Conservation (phyloP, 768 basidiomycete genomes). For the Tephrocybe sp. region DNA sequence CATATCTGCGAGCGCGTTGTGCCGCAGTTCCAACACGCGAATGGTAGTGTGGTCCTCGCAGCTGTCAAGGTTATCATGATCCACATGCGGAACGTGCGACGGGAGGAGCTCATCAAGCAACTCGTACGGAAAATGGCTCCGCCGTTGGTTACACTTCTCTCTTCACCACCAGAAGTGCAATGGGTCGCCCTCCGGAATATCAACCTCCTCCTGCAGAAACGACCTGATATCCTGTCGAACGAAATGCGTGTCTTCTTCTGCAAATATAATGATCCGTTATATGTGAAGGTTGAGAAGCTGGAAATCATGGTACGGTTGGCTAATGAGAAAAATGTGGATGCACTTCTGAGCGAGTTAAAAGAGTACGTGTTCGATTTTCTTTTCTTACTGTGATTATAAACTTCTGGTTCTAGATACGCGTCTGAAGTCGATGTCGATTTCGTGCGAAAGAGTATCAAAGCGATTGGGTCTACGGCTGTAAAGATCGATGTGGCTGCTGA, state of each 20-base stretch:
- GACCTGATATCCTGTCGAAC: slow-evolving; percentile 83
- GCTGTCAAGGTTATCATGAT: slow-evolving; percentile 99
- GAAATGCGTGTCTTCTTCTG: slow-evolving; percentile 99
- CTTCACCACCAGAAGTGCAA: slow-evolving; percentile 95
- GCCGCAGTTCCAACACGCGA: slow-evolving; percentile 97
- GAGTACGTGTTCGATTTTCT: slow-evolving; percentile 59
- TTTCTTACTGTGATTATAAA: not conserved
- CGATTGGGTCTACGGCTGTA: slow-evolving; percentile 95
- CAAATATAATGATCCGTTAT: slow-evolving; percentile 99
- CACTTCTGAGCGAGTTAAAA: slow-evolving; percentile 90
- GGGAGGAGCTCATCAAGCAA: slow-evolving; percentile 83
- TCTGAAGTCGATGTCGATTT: slow-evolving; percentile 99
- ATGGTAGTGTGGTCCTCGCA: slow-evolving; percentile 93
- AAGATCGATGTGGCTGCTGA: slow-evolving; percentile 93
- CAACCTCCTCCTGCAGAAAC: slow-evolving; percentile 93
- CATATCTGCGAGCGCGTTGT: slow-evolving; percentile 99
- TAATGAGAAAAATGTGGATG: slow-evolving; percentile 89
- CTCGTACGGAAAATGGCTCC: slow-evolving; percentile 97
- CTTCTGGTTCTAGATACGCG: slow-evolving; percentile 63
- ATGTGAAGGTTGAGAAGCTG: slow-evolving; percentile 97
- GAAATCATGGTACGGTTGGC: slow-evolving; percentile 98
- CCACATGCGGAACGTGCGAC: slow-evolving; percentile 79
- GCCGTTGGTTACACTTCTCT: slow-evolving; percentile 90
- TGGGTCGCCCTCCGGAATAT: slow-evolving; percentile 98
- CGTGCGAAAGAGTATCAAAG: slow-evolving; percentile 90